Evolutionary conservation across 2,329 filamentous ascomycete species (phyloP).

Genomic region (Microdochium nivale): DNA sequence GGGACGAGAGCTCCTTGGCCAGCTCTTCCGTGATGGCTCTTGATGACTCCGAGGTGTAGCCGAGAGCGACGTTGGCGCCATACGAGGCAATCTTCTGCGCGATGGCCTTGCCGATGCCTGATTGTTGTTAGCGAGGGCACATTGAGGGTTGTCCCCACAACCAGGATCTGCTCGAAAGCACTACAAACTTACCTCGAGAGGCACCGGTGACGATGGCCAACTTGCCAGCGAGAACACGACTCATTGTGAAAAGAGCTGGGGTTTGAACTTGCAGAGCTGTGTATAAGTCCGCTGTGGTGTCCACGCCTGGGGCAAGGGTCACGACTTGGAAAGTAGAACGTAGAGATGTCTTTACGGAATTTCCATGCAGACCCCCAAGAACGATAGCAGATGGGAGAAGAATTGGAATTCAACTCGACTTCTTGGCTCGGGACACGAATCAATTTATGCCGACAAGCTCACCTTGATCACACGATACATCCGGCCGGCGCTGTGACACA

Average conservation of each 20-base stretch:
- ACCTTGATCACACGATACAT: background rate
- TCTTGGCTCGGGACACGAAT: background rate
- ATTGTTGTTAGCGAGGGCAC: constrained; percentile 3
- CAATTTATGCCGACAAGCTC: background rate
- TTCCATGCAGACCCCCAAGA: too few relatives aligned
- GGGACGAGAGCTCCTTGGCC: constrained; percentile 45
- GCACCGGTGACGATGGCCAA: constrained; percentile 73
- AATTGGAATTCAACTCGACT: too few relatives aligned
- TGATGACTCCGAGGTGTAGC: constrained; percentile 50
- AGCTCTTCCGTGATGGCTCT: constrained; percentile 44
- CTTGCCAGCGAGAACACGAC: constrained; percentile 40
- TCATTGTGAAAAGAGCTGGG: background rate
- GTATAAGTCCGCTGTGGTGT: background rate
- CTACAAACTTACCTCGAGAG: constrained; percentile 54
- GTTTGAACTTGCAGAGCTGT: background rate
- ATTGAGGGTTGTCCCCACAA: background rate
- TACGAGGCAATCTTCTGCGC: constrained; percentile 65
- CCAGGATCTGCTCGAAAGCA: background rate
- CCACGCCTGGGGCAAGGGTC: too few relatives aligned
- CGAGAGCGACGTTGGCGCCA: constrained; percentile 60
- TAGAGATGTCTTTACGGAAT: too few relatives aligned
- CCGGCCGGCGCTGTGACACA: background rate
- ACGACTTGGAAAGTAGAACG: too few relatives aligned
- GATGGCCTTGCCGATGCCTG: constrained; percentile 61
- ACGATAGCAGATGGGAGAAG: too few relatives aligned